A percentile compares a stretch with the other conserved stretches of the same genome.
Evolutionary conservation across 371 early-diverging fungal species (phyloP).

Genomic region (Syncephalastrum racemosum): DNA sequence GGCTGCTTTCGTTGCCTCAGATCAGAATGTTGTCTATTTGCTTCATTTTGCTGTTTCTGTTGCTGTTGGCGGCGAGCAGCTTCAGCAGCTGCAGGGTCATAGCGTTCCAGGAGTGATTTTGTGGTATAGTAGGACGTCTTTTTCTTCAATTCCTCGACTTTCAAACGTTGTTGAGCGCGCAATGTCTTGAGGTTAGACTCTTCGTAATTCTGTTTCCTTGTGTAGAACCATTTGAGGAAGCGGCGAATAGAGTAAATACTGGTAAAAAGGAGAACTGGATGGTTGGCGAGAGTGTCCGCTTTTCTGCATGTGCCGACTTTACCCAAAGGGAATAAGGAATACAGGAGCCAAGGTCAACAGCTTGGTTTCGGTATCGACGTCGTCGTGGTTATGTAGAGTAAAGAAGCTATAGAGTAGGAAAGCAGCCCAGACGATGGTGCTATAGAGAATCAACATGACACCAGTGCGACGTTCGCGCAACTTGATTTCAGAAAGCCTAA

Average conservation of each 20-base stretch:
- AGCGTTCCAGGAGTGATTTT: constrained; percentile 84
- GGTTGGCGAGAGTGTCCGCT: not conserved
- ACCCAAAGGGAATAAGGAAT: constrained; percentile 56
- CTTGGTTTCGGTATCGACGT: constrained; percentile 6
- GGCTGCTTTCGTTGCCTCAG: constrained; percentile 16
- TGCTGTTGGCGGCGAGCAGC: constrained; percentile 4
- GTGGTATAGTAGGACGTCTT: constrained; percentile 87
- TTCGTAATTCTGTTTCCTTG: constrained; percentile 60
- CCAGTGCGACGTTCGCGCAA: constrained; percentile 64
- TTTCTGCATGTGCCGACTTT: constrained; percentile 13
- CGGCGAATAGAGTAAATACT: constrained; percentile 58
- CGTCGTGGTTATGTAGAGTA: constrained; percentile 16
- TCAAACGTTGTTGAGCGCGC: constrained; percentile 59
- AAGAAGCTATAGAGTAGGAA: constrained; percentile 52
- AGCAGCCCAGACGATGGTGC: constrained; percentile 63
- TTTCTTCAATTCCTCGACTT: constrained; percentile 89
- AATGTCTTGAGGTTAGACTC: constrained; percentile 51
- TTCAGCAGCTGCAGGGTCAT: constrained; percentile 22
- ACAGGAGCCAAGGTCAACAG: constrained; percentile 29
- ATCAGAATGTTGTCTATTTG: not conserved
- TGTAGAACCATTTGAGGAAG: constrained; percentile 55
- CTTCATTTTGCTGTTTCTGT: constrained; percentile 7
- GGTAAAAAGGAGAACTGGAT: not conserved
- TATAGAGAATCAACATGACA: constrained; percentile 72
- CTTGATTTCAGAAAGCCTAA: constrained; percentile 59